These are phyloP conservation scores for Priceomyces fermenticarens DNA, from an alignment of 805 yeast species.

Conservation along the genomic window DNA sequence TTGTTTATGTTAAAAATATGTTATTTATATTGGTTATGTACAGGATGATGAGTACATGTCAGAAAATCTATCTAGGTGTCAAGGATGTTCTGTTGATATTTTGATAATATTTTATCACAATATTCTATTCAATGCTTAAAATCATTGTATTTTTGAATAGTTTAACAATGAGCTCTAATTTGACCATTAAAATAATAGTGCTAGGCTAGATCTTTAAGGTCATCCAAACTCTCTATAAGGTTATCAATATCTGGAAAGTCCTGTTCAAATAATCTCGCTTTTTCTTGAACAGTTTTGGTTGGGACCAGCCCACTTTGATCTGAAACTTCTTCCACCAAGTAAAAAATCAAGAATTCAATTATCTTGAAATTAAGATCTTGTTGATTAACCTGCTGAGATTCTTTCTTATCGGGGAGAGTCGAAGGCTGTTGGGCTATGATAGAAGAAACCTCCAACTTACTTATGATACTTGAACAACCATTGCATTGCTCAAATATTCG, in stretches of 20 bases:
- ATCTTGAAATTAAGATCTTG: slow-evolving; percentile 60
- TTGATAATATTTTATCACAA: no score
- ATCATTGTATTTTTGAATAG: background rate
- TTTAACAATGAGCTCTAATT: background rate
- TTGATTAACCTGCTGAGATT: slow-evolving; percentile 14
- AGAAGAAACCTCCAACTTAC: slow-evolving; percentile 26
- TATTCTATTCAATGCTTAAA: no score
- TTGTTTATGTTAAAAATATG: background rate
- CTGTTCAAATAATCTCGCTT: slow-evolving; percentile 31
- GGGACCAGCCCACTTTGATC: slow-evolving; percentile 3
- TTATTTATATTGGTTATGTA: no score
- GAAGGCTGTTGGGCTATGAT: slow-evolving; percentile 5
- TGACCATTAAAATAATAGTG: background rate
- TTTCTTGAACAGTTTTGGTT: slow-evolving; percentile 21
- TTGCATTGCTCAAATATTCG: slow-evolving; percentile 54
- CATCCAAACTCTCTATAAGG: slow-evolving; percentile 33
- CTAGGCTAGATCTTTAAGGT: slow-evolving; percentile 21
- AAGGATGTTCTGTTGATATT: no score
- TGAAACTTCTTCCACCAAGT: slow-evolving; percentile 56
- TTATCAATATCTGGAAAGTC: slow-evolving; percentile 40
- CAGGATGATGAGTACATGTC: background rate
- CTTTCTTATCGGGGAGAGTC: slow-evolving; percentile 3
- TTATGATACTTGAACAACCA: slow-evolving; percentile 55
- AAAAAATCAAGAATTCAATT: slow-evolving; percentile 67
- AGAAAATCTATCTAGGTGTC: background rate